Evolutionary conservation across 768 basidiomycete species (phyloP).

Genomic region (Pleurotus giganteus): DNA sequence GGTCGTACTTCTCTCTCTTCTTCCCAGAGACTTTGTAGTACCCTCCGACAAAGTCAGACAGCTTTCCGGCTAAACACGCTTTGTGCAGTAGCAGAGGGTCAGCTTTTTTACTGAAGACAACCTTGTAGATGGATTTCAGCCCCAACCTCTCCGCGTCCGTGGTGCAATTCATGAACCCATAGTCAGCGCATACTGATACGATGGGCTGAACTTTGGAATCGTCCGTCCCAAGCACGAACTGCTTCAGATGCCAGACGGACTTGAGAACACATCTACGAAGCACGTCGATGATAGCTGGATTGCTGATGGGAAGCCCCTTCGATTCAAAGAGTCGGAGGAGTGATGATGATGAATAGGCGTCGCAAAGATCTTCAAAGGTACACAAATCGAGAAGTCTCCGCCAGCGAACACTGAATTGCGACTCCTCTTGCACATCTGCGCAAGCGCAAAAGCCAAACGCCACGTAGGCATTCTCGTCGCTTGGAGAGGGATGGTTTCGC

Average conservation of each 20-base stretch:
- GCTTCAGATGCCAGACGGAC: background rate
- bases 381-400: background rate
- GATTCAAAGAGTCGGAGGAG: background rate
- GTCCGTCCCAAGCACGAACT: background rate
- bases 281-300: background rate
- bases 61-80: background rate
- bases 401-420: background rate
- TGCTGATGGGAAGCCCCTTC: background rate
- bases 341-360: background rate
- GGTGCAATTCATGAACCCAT: background rate
- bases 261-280: background rate
- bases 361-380: background rate
- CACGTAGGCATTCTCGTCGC: background rate
- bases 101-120: background rate
- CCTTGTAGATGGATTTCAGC: background rate
- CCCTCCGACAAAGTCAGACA: background rate
- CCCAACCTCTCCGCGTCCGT: background rate
- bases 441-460: background rate
- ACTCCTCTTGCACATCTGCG: background rate
- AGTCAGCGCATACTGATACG: background rate
- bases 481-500: background rate
- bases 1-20: background rate
- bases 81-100: background rate
- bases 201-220: background rate
- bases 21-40: background rate